phyloP scores from a whole-genome alignment of 2,329 filamentous ascomycete genomes.

The Aspergillus pseudonomiae region DNA sequence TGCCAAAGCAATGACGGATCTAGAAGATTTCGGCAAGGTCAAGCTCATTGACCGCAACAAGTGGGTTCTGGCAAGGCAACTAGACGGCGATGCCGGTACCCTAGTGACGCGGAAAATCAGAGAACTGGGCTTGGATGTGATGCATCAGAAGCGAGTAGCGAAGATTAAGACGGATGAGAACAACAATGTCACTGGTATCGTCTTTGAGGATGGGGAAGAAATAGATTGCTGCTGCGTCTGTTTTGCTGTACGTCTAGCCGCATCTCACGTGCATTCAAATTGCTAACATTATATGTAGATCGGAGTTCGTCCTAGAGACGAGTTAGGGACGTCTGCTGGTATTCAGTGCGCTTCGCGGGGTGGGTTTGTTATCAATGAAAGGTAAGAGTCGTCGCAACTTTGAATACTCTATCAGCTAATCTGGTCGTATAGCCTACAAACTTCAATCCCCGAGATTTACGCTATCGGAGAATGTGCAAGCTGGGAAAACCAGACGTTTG shows the following conservation, averaged over 20 bases:
- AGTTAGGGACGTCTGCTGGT: conserved; percentile 69
- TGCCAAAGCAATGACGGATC: conserved; percentile 87
- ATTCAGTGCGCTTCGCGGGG: conserved; percentile 73
- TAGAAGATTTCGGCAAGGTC: conserved; percentile 73
- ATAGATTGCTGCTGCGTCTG: conserved; percentile 81
- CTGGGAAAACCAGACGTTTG: conserved; percentile 85
- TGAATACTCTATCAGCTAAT: background rate
- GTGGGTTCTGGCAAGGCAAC: conserved; percentile 80
- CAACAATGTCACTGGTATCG: conserved; percentile 71
- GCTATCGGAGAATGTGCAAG: conserved; percentile 90
- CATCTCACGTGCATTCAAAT: background rate
- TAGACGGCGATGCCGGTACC: conserved; percentile 77
- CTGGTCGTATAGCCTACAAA: conserved; percentile 56
- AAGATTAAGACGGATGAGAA: conserved; percentile 68
- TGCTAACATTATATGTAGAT: conserved; percentile 53
- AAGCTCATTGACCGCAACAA: conserved; percentile 79
- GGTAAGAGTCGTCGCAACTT: conserved; percentile 16
- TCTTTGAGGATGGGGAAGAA: conserved; percentile 78
- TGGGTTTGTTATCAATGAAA: conserved; percentile 65
- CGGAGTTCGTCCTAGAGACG: conserved; percentile 79
- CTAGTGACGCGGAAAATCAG: conserved; percentile 83
- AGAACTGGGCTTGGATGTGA: conserved; percentile 75
- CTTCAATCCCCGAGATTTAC: conserved; percentile 73
- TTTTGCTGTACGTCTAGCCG: conserved; percentile 62
- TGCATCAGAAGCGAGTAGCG: conserved; percentile 75